These are phyloP conservation scores for Ceratocystis destructans DNA, from an alignment of 2,329 filamentous ascomycete species.

Conservation along the genomic window DNA sequence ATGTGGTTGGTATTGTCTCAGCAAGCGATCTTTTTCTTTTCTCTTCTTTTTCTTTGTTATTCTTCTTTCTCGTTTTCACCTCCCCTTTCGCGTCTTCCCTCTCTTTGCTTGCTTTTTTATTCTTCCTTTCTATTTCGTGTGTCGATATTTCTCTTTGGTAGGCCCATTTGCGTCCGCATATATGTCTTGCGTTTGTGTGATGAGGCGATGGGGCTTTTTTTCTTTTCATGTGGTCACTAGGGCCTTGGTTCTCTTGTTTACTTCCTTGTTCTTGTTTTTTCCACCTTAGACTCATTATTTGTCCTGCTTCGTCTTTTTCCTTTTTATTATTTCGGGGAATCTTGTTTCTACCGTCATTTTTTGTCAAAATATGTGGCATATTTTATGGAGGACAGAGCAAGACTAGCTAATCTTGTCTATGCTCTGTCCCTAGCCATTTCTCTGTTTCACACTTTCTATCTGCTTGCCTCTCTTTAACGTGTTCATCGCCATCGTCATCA, in stretches of 20 bases:
- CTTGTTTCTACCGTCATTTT: background rate
- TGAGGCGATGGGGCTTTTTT: slow-evolving; percentile 3
- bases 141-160: background rate
- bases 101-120: background rate
- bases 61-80: background rate
- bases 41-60: slow-evolving; percentile 3
- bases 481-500: background rate
- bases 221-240: slow-evolving; percentile 8
- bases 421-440: background rate
- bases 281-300: background rate
- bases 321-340: background rate
- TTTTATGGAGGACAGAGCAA: too few relatives aligned
- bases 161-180: background rate
- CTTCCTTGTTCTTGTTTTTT: background rate
- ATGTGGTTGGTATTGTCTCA: background rate
- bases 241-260: background rate
- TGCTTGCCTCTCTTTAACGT: background rate
- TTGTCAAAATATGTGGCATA: background rate
- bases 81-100: background rate
- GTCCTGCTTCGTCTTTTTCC: background rate
- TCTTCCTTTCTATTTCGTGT: slow-evolving; percentile 4
- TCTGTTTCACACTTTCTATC: background rate
- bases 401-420: too few relatives aligned
- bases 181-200: too few relatives aligned
- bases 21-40: background rate